Evolutionary conservation across 805 yeast species (phyloP).

Genomic region (Pichia gijzeniarum): DNA sequence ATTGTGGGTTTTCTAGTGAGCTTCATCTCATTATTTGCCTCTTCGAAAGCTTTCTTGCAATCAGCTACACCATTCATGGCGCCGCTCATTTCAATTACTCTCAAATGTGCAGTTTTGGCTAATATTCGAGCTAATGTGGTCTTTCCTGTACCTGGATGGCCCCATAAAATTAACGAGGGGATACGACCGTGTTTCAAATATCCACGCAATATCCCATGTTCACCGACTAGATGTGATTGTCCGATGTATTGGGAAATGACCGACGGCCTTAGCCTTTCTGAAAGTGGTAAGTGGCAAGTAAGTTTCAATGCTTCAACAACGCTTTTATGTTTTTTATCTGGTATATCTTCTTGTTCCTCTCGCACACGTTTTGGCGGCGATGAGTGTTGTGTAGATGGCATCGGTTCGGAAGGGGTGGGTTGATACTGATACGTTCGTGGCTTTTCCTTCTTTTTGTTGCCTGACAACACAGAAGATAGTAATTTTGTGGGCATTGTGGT

Average conservation of each 20-base stretch:
- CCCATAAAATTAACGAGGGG: conserved; percentile 89
- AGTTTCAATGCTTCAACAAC: conserved; percentile 13
- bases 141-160: conserved; percentile 95
- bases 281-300: conserved; percentile 44
- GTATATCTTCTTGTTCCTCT: neutral
- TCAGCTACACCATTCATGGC: conserved; percentile 66
- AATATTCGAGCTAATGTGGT: conserved; percentile 64
- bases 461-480: conserved; percentile 7
- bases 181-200: conserved; percentile 57
- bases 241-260: conserved; percentile 71
- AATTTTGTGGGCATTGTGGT: neutral
- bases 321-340: conserved; percentile 2
- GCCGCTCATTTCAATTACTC: conserved; percentile 80
- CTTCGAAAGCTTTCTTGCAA: conserved; percentile 53
- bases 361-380: neutral
- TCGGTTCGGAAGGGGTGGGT: neutral
- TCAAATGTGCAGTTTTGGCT: conserved; percentile 46
- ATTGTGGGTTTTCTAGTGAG: conserved; percentile 52
- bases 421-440: conserved; percentile 12
- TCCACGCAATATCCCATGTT: conserved; percentile 56
- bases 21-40: conserved; percentile 39
- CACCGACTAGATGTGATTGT: conserved; percentile 69
- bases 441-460: conserved; percentile 9
- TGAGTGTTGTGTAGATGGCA: neutral
- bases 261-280: conserved; percentile 80